Evolutionary conservation across 441 rosid genomes (phyloP), one percentile per base, ranked within the genome.

Genomic region (Sinapis alba): DNA sequence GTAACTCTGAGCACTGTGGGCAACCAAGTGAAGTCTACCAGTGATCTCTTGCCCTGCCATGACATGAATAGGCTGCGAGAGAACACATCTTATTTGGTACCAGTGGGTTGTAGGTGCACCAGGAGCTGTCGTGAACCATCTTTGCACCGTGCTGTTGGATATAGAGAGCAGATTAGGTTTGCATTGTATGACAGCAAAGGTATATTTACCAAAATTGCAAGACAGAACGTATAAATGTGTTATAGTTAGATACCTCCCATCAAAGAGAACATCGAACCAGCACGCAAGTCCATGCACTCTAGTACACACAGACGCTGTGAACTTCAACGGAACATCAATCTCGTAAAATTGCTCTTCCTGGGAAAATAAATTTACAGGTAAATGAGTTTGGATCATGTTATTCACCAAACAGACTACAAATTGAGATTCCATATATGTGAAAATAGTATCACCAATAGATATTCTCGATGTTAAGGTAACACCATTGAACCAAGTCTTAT

Each of bases 31-130:
- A 51, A 95, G 96, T 62, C 76, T 88, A 68, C 99, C 98, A 7
- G 90, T 86, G 62, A 92, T 84, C 80, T 92, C 98, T 82, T 95
- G 97, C 36, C 98, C 99, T 7, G 93, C 92, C 98, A 92, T 88
- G 70, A 92, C 98, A 76, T 90, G 89, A 72, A 92, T 83, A 12
- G 99, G 99, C 84, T 95, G 99, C 80, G 93, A 79, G 76, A 95
- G 94, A 77, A 95, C 96, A 57, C 98, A 95, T 21, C 99, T 90
- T 80, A 95, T 79, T 72, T 95, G 99, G 75, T 95, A 95, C 99
- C 99, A 95, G 61, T 95, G 99, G 64, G 97, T 94, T 43, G 97
- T 94, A n/a, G 98, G 94, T 12, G 97, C 89, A 64, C 99, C 99
- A 34, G 99, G 99, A 58, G 96, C 96, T 30, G 99, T 94, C 12